Evolutionary conservation across 1,284 basidiomycete genomes (phyloP), one percentile per base, ranked within the genome.

Genomic region (Ceratobasidium sp.): DNA sequence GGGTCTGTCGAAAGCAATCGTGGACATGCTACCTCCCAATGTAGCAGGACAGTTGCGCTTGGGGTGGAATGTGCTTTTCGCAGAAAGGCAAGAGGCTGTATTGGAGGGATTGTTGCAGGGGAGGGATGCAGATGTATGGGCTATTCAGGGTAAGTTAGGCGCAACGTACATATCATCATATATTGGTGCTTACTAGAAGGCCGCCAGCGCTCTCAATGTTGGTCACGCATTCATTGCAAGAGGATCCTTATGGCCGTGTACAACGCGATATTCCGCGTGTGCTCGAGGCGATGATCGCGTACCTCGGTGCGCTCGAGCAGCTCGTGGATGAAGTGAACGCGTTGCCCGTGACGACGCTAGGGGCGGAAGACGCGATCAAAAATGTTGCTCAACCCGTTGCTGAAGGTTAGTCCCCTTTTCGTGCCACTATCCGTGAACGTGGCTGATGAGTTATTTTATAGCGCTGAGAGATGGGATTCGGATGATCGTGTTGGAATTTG

Each of bases 201-300:
- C 44, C 41, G 43, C 1, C 77, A 95, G 94, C 88, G 6, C 82
- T 95, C 1, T 87, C 90, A 0, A 85, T 86, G 59, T 83, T 95
- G n/a, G 83, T 87, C 4, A 89, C 89, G 72, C 87, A 88, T 1
- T 95, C 93, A 6, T 81, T 95, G 38, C 83, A 84, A 1, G 93
- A 95, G 80, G 94, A 96, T 80, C 84, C 86, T 30, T 94, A 91
- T 77, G 94, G 94, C 13, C 87, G 90, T 57, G 91, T 94, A 7
- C 94, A 95, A 79, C 84, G 91, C 6, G 92, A 94, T 78, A 93
- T 94, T 30, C 91, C 93, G 0, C 87, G 87, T 69, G 88, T 93
- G 26, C 80, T 96, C 9, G 93, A 95, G 80, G 90, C 90, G 0
- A 82, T 95, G 76, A 78, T 91, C 18, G 85, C 86, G 1, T 92